A percentile compares a stretch with the other conserved stretches of the same genome.
Evolutionary conservation across 306 rosid species (phyloP).

Genomic region (Abrus pulchellus): DNA sequence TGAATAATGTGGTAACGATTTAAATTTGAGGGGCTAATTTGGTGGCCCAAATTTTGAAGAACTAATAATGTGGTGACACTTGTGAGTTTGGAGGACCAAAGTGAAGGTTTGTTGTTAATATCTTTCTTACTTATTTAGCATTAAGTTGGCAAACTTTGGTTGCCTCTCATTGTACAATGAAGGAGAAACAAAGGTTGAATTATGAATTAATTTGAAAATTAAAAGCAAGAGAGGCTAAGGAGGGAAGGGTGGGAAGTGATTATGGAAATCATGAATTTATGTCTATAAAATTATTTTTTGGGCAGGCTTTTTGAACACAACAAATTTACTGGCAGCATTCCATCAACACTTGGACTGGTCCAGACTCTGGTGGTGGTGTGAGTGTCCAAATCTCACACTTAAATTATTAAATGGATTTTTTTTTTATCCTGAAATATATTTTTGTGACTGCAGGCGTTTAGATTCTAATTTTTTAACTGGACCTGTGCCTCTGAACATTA

Average conservation of each 20-base stretch:
- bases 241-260: background rate
- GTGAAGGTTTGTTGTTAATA: background rate
- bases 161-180: background rate
- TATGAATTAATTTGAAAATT: background rate
- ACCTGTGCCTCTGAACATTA: slow-evolving; percentile 60
- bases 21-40: too few species aligned
- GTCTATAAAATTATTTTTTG: slow-evolving; percentile 12
- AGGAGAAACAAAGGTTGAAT: background rate
- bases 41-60: too few species aligned
- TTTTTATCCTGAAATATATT: slow-evolving; percentile 27
- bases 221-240: background rate
- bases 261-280: slow-evolving; percentile 18
- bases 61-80: too few species aligned
- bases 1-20: too few species aligned
- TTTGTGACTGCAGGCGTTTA: slow-evolving; percentile 61
- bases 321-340: slow-evolving; percentile 63
- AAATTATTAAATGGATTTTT: slow-evolving; percentile 1
- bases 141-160: slow-evolving; percentile 3
- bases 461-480: slow-evolving; percentile 59
- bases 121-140: slow-evolving; percentile 8
- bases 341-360: slow-evolving; percentile 68
- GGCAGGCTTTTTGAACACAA: slow-evolving; percentile 75
- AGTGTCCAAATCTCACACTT: slow-evolving; percentile 56
- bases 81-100: too few species aligned
- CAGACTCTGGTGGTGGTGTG: slow-evolving; percentile 63